phyloP scores from a whole-genome alignment of 108 stramenopile genomes.

The Cyclostephanos tholiformis region DNA sequence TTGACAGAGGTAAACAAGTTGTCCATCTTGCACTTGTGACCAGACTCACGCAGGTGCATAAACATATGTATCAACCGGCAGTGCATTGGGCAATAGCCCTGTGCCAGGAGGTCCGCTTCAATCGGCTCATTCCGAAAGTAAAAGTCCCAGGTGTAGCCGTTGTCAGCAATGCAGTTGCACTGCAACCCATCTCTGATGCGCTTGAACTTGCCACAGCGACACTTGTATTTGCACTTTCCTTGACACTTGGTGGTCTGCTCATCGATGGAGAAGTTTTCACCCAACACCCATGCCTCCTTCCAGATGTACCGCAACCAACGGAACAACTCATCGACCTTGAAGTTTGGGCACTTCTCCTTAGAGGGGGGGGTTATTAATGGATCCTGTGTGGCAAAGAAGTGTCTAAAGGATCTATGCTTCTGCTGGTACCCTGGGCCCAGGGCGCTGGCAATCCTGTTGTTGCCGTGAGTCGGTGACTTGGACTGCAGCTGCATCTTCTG shows the following conservation, averaged over 20 bases:
- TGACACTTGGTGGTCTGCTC: conserved; percentile 20
- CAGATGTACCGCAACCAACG: background rate
- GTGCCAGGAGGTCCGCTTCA: background rate
- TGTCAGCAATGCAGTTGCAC: conserved; percentile 13
- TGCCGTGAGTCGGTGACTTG: conserved; percentile 9
- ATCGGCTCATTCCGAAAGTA: background rate
- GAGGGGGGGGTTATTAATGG: conserved; percentile 19
- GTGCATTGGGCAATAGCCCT: background rate
- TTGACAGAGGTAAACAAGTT: conserved; percentile 10
- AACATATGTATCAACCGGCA: conserved; percentile 20
- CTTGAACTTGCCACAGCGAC: conserved; percentile 26
- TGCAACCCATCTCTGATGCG: conserved; percentile 13
- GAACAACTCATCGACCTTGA: too few relatives aligned
- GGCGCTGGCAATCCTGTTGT: conserved; percentile 1
- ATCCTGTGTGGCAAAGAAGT: conserved; percentile 22
- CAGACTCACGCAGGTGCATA: conserved; percentile 3
- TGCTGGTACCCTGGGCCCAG: conserved; percentile 11
- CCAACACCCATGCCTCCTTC: conserved; percentile 7
- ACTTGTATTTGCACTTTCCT: conserved; percentile 6
- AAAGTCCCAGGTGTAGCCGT: background rate
- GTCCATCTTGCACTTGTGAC: conserved; percentile 19
- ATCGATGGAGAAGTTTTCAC: conserved; percentile 3
- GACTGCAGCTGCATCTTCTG: conserved; percentile 19
- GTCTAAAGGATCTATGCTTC: conserved; percentile 1
- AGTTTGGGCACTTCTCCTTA: background rate